Evolutionary conservation across 2,329 filamentous ascomycete species (phyloP).

Genomic region (Rutstroemia sp.): DNA sequence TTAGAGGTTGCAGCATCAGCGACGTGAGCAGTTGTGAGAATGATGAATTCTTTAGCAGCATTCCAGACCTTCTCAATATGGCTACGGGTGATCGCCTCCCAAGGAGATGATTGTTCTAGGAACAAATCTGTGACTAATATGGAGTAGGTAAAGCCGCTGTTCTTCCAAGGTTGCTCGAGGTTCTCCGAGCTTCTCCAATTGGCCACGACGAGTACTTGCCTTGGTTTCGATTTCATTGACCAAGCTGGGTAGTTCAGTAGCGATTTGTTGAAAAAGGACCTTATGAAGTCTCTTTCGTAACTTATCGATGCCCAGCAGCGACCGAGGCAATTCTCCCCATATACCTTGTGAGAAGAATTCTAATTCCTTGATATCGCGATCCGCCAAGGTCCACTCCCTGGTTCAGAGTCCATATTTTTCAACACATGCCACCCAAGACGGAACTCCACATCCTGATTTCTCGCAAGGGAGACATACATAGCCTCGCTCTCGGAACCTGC

Average conservation of each 20-base stretch:
- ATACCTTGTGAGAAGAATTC: constrained; percentile 37
- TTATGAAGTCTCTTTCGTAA: constrained; percentile 43
- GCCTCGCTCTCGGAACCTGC: constrained; percentile 35
- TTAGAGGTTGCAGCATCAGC: constrained; percentile 34
- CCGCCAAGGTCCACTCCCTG: constrained; percentile 14
- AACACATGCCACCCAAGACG: constrained; percentile 47
- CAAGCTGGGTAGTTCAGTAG: constrained; percentile 38
- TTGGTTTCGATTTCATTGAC: constrained; percentile 36
- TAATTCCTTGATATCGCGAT: constrained; percentile 35
- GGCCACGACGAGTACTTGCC: constrained; percentile 29
- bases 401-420: constrained; percentile 38
- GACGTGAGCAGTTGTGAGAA: constrained; percentile 29
- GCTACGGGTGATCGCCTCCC: constrained; percentile 35
- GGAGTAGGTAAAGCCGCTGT: constrained; percentile 42
- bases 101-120: constrained; percentile 47
- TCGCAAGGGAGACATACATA: constrained; percentile 35
- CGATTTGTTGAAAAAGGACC: constrained; percentile 42
- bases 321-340: constrained; percentile 33
- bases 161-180: constrained; percentile 38
- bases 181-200: constrained; percentile 41
- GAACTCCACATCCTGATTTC: constrained; percentile 40
- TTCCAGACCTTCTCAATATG: constrained; percentile 33
- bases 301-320: constrained; percentile 39
- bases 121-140: constrained; percentile 49
- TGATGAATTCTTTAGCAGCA: constrained; percentile 31